Evolutionary conservation across 805 yeast genomes (phyloP).

Genomic region (Pichia nakasei): DNA sequence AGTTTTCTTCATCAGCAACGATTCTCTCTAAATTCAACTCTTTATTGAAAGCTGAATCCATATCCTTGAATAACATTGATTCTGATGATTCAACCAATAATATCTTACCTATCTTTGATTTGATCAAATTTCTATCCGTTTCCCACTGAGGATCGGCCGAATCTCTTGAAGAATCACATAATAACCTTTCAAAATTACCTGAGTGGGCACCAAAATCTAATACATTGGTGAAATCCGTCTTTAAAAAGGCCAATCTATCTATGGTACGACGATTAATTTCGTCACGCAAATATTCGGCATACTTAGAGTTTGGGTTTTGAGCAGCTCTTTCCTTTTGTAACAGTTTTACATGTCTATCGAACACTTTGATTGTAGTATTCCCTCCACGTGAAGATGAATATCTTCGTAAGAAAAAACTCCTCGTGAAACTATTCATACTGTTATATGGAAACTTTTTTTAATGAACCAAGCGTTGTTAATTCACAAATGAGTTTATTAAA

Average conservation of each 20-base stretch:
- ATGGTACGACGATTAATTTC: constrained; percentile 67
- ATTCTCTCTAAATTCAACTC: constrained; percentile 39
- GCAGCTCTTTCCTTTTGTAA: constrained; percentile 54
- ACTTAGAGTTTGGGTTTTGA: constrained; percentile 33
- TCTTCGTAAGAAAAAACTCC: neutral
- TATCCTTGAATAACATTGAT: constrained; percentile 45
- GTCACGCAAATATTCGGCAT: constrained; percentile 64
- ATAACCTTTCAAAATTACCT: constrained; percentile 40
- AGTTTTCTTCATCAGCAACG: constrained; percentile 61
- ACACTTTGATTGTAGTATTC: constrained; percentile 29
- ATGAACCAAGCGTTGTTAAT: too few species aligned
- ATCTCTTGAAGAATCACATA: constrained; percentile 31
- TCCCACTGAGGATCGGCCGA: constrained; percentile 32
- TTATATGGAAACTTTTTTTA: too few species aligned
- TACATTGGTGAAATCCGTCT: constrained; percentile 49
- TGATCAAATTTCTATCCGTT: constrained; percentile 46
- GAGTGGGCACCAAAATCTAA: constrained; percentile 69
- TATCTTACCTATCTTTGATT: constrained; percentile 42
- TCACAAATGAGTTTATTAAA: too few species aligned
- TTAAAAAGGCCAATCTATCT: constrained; percentile 66
- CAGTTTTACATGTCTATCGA: constrained; percentile 54
- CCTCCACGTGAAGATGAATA: neutral
- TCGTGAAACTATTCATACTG: too few species aligned
- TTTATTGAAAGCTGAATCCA: constrained; percentile 34
- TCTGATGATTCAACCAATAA: constrained; percentile 61